Base-by-base conservation (phyloP, 164 flowering plant genomes). In the Aristolochia contorta region DNA sequence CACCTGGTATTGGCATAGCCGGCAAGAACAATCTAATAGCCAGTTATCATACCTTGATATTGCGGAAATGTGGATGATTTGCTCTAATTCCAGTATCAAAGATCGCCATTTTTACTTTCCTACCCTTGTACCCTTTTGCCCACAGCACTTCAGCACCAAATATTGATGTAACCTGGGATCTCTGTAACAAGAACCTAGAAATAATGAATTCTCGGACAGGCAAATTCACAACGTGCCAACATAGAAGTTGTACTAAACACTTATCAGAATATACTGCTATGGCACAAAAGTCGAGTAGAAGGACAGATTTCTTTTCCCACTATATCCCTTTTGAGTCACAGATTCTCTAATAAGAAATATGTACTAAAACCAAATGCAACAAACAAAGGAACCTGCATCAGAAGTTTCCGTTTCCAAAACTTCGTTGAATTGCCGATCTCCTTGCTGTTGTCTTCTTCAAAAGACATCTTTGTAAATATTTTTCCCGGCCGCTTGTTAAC, bases 31-130 rank as follows among this genome's bases (percentile, higher is more conserved):
- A 7, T 3, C 43, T 37, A 3, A 0, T 37, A 10, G 9, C 32
- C 21, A 16, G 19, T 49, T 16, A 16, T 13, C 33, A 37, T 80
- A 90, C 99, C 97, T 90, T 90, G 54, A 93, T 90, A 68, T 90
- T 88, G 21, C 97, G 96, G 65, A 93, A 93, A 76, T 93, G 99
- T 23, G 99, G 97, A 66, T 93, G 99, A 73, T 88, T 64, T 53
- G 84, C 79, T 47, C 99, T 84, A 66, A 93, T 93, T n/a, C 99
- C 99, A 64, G 97, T 90, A 61, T 90, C 99, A 75, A 93, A 93
- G 60, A 93, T 88, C 27, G 97, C 99, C 97, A 93, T 93, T 70
- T 89, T 93, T 18, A 93, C 95, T 75, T 93, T 93, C 30, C 78
- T 68, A 66, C 99, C 99, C 19, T 85, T 93, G 64, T 80, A 82